Evolutionary conservation across 2,329 filamentous ascomycete genomes (phyloP), one percentile per base, ranked within the genome.

Genomic region (Emergomyces africanus): DNA sequence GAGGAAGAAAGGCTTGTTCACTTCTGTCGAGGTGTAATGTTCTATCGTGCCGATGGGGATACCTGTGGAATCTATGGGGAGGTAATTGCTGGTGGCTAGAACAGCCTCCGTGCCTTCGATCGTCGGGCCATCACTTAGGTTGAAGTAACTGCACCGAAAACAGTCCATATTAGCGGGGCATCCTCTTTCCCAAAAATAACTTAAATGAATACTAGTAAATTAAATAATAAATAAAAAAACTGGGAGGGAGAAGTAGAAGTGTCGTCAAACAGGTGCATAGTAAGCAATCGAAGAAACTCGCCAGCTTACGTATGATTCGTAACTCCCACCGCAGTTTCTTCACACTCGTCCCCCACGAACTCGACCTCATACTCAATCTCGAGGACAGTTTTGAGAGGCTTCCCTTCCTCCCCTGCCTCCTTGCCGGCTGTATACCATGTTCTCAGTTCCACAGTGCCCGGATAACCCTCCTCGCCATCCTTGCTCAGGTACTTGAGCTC

Each of bases 321-420:
- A 75, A 97, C 82, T 75, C 91, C 95, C 71, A 97, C 83, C 48
- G 85, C 85, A 0, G 92, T 97, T 79, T 96, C 92, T n/a, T 91
- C 85, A 14, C 85, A 86, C 55, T 87, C 80, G 61, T 83, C 86
- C 2, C 82, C 86, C 2, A 90, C 80, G 53, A 97, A 79, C 72
- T 89, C 84, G 23, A 88, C 90, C 78, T 96, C 88, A 71, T 95
- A 97, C 72, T 97, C 94, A 55, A 95, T 88, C 59, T 85, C 85
- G 60, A 97, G 75, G 23, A 94, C 83, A 1, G 83, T 84, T 63
- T 86, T 85, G 62, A 86, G 80, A 61, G 81, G 82, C 20, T 82
- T 83, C 5, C 70, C 70, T 20, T 80, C 76, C 14, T 80, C 75
- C 56, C 81, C 74, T 25, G 39, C 30, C 70, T 90, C 84, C 62